phyloP scores from a whole-genome alignment of 208 protist genomes.

The Trypanosoma congolense region DNA sequence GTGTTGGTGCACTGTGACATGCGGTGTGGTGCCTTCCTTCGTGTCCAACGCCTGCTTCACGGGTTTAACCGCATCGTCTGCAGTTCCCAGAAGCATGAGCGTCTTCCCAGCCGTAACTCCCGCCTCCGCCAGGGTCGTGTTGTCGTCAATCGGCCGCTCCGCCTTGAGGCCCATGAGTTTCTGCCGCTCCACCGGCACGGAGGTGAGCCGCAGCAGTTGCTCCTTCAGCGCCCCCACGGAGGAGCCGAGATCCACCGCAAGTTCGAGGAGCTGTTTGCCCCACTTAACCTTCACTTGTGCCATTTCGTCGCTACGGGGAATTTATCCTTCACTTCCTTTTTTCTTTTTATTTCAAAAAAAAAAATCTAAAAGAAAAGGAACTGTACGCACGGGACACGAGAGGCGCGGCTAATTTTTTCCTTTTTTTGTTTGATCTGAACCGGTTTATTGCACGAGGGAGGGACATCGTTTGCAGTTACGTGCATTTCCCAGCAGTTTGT shows the following conservation, averaged over 20 bases:
- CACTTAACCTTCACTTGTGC: constrained; percentile 66
- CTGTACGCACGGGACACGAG: too few species aligned
- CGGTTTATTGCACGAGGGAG: too few species aligned
- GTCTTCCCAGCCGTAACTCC: constrained; percentile 53
- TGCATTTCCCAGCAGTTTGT: too few species aligned
- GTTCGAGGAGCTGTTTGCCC: constrained; percentile 59
- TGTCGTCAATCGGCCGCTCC: constrained; percentile 14
- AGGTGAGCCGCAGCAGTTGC: constrained; percentile 38
- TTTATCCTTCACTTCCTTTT: constrained; percentile 1
- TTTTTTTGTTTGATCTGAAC: too few species aligned
- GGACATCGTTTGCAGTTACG: too few species aligned
- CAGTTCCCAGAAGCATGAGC: constrained; percentile 75
- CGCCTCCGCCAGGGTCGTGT: constrained; percentile 29
- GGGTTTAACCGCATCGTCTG: constrained; percentile 27
- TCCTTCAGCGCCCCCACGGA: constrained; percentile 48
- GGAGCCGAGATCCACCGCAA: constrained; percentile 42
- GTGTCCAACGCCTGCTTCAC: constrained; percentile 8
- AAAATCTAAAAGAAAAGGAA: too few species aligned
- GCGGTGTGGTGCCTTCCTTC: constrained; percentile 9
- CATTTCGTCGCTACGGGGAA: constrained; percentile 17
- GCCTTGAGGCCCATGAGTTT: constrained; percentile 80
- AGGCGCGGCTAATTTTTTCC: too few species aligned
- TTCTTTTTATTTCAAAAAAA: constrained; percentile 2
- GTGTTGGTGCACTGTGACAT: constrained; percentile 16
- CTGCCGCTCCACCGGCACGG: constrained; percentile 75